These are phyloP conservation scores for Rhodamnia rubescens DNA, from an alignment of 345 rosid genomes.

Conservation along the genomic window DNA sequence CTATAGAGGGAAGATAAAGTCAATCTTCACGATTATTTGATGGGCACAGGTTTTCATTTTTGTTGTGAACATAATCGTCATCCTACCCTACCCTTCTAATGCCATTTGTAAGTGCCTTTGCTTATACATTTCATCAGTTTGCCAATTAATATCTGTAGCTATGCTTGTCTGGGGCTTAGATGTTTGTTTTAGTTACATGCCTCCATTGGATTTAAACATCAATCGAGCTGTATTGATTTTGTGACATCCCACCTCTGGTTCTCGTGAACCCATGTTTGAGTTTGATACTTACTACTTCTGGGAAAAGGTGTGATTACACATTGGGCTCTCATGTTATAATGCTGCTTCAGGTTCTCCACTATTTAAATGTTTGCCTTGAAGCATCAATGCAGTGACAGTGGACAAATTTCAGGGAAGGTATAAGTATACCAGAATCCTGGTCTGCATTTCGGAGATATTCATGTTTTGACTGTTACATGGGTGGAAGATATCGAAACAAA, in stretches of 20 bases:
- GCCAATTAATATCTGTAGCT: neutral
- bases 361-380: neutral
- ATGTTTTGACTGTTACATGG: conserved; percentile 49
- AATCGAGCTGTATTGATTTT: neutral
- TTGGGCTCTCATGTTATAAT: neutral
- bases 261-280: neutral
- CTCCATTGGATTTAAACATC: neutral
- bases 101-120: neutral
- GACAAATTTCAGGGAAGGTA: conserved; percentile 69
- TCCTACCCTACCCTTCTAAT: neutral
- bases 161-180: neutral
- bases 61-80: neutral
- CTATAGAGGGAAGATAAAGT: neutral
- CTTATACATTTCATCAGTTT: neutral
- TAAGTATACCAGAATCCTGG: conserved; percentile 81
- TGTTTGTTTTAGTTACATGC: neutral
- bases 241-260: neutral
- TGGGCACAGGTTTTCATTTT: neutral
- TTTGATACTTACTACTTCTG: neutral
- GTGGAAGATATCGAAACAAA: conserved; percentile 36
- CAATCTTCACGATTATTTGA: neutral
- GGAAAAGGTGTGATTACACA: neutral
- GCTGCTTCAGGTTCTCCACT: neutral
- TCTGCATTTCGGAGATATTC: conserved; percentile 78
- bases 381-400: conserved; percentile 33